Conservation (phyloP, 371 early-diverging fungal genomes). For the Mortierella sp. region DNA sequence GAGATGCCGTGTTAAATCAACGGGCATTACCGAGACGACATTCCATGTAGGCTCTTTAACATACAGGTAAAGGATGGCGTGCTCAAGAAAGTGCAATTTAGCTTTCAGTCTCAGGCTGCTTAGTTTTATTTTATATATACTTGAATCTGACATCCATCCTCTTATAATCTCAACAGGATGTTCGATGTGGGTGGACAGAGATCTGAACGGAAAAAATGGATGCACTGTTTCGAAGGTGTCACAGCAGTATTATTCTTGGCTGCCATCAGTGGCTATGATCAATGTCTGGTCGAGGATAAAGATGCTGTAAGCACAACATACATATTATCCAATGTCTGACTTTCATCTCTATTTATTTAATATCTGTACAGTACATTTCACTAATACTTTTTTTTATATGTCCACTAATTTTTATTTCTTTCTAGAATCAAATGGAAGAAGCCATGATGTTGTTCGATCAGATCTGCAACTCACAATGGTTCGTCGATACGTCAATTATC, state of each 20-base stretch:
- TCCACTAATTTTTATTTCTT: neutral
- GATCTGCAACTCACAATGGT: slow-evolving; percentile 96
- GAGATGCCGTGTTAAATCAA: slow-evolving; percentile 85
- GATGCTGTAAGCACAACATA: slow-evolving; percentile 86
- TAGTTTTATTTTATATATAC: no score
- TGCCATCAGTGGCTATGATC: slow-evolving; percentile 96
- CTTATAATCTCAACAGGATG: slow-evolving; percentile 63
- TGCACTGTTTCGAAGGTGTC: slow-evolving; percentile 95
- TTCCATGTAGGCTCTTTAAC: slow-evolving; percentile 85
- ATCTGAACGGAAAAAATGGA: slow-evolving; percentile 95
- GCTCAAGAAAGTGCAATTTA: no score
- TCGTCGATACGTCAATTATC: slow-evolving; percentile 91
- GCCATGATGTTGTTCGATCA: slow-evolving; percentile 94
- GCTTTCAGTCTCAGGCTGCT: no score
- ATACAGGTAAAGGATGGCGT: slow-evolving; percentile 58
- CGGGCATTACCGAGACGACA: slow-evolving; percentile 89
- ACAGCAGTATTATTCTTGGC: slow-evolving; percentile 94
- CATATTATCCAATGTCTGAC: no score
- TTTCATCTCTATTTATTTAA: no score
- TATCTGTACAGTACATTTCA: no score
- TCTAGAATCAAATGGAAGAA: slow-evolving; percentile 87
- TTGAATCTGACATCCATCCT: neutral
- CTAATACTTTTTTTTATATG: neutral
- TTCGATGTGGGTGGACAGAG: slow-evolving; percentile 96
- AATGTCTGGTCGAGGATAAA: slow-evolving; percentile 93